Conservation (phyloP, 2,329 filamentous ascomycete genomes). For the Trichoderma koningiopsis region DNA sequence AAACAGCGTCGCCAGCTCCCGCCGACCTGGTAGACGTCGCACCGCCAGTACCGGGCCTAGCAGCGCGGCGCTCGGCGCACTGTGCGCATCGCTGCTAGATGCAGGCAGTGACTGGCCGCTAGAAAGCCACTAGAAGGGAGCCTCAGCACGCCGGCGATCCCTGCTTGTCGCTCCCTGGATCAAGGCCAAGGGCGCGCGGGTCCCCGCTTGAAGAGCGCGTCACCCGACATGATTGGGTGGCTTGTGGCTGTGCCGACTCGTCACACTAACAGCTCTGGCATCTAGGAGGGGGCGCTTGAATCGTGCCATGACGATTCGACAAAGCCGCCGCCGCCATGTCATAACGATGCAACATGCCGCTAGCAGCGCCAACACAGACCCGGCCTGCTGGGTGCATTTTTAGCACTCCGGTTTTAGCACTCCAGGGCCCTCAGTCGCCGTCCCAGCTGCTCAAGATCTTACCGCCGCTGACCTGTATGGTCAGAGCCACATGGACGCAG, state of each 20-base stretch:
- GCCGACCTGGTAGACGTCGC: background rate
- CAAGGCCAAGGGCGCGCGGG: constrained; percentile 2
- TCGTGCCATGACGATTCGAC: constrained; percentile 21
- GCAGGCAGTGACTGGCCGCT: constrained; percentile 15
- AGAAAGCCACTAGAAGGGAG: constrained; percentile 29
- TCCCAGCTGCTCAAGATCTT: too few relatives aligned
- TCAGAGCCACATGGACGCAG: background rate
- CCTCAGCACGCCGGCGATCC: constrained; percentile 22
- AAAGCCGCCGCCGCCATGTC: background rate
- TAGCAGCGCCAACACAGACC: constrained; percentile 3
- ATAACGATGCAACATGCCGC: constrained; percentile 8
- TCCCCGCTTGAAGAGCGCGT: constrained; percentile 11
- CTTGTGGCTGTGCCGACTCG: constrained; percentile 23
- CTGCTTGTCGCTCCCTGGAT: background rate
- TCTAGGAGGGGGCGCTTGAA: background rate
- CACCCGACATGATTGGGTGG: constrained; percentile 25
- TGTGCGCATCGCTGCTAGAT: background rate
- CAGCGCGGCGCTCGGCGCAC: background rate
- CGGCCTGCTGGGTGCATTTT: background rate
- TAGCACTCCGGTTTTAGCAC: background rate
- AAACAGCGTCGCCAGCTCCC: background rate
- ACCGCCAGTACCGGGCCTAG: background rate
- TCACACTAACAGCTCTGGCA: background rate
- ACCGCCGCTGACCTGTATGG: too few relatives aligned
- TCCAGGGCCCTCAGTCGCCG: too few relatives aligned